Evolutionary conservation across 2,329 filamentous ascomycete genomes (phyloP).

Genomic region (Exophiala dermatitidis): DNA sequence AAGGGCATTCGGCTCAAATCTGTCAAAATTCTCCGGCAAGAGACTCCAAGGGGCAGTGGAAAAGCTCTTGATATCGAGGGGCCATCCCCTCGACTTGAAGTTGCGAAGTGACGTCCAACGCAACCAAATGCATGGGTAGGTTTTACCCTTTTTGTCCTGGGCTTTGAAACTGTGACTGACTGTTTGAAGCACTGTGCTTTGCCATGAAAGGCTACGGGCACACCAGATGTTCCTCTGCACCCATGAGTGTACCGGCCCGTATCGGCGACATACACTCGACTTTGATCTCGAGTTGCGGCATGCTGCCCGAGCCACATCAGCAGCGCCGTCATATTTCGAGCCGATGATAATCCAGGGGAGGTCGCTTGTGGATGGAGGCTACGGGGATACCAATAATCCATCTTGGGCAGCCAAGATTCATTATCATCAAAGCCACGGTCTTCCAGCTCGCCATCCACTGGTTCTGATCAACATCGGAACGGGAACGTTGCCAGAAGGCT

Average conservation of each 20-base stretch:
- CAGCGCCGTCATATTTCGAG: slow-evolving; percentile 24
- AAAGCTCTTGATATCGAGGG: slow-evolving; percentile 13
- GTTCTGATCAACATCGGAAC: slow-evolving; percentile 25
- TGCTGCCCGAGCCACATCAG: slow-evolving; percentile 24
- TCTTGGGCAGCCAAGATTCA: slow-evolving; percentile 22
- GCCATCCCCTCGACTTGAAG: slow-evolving; percentile 8
- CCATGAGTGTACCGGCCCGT: slow-evolving; percentile 19
- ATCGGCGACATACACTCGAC: slow-evolving; percentile 11
- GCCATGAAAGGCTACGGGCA: slow-evolving; percentile 15
- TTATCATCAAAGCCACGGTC: slow-evolving; percentile 17
- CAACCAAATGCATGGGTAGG: slow-evolving; percentile 13
- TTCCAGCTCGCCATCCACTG: slow-evolving; percentile 10
- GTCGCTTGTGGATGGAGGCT: slow-evolving; percentile 20
- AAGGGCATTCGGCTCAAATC: slow-evolving; percentile 16
- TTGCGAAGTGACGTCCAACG: slow-evolving; percentile 8
- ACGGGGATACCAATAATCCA: slow-evolving; percentile 24
- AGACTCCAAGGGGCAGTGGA: slow-evolving; percentile 15
- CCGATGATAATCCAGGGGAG: slow-evolving; percentile 18
- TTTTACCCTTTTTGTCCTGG: background rate
- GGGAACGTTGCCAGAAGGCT: slow-evolving; percentile 10
- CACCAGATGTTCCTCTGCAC: slow-evolving; percentile 23
- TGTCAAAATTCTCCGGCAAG: slow-evolving; percentile 16
- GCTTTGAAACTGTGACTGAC: background rate
- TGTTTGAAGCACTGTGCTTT: slow-evolving; percentile 12
- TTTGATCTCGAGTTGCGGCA: slow-evolving; percentile 19